Base-by-base conservation (phyloP, 2,329 filamentous ascomycete species). In the Aspergillus unguis region DNA sequence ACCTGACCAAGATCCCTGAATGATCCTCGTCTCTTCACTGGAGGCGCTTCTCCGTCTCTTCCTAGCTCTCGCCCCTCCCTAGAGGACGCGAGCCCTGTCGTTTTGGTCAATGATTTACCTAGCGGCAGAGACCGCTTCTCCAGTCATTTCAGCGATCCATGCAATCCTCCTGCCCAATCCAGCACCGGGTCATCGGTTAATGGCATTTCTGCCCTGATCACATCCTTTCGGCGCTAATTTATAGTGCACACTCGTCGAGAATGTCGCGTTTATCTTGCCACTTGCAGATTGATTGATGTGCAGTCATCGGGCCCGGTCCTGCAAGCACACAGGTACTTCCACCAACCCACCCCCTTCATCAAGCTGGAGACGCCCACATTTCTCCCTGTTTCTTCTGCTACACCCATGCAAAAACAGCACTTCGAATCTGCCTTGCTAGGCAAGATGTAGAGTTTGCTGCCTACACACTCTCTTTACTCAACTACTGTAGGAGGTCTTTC, bases 381-480 rank as follows among this genome's bases (percentile, higher is more conserved):
- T 46, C 48, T 48, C 33, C 53, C 42, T 56, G 47, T 55, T 49
- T 42, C 44, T 50, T 59, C 60, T 60, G 61, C 60, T 58, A 58
- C 62, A 61, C 61, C 58, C 58, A 59, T 60, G 60, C 55, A 58
- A 50, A 52, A 56, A 47, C 53, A 52, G 50, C 48, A 54, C 57
- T 52, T 49, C 55, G 59, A 71, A 56, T 71, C 68, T 71, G 70
- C 69, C 69, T 71, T 67, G 67, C 55, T 62, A 55, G 58, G 60
- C 52, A 56, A 61, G 67, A 62, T 63, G 62, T 67, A 59, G 62
- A 59, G 57, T 55, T 53, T 52, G 59, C 37, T 52, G 58, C 53
- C 65, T 59, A 45, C 58, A 61, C 6, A 23, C 62, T 54, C 50
- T 57, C 50, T 55, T 58, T 52, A 58, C 58, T 55, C 56, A 60